A percentile compares a stretch with the other conserved stretches of the same genome.
These are phyloP conservation scores for Funneliformis caledonium DNA, from an alignment of 371 early-diverging fungal genomes.

Conservation along the genomic window DNA sequence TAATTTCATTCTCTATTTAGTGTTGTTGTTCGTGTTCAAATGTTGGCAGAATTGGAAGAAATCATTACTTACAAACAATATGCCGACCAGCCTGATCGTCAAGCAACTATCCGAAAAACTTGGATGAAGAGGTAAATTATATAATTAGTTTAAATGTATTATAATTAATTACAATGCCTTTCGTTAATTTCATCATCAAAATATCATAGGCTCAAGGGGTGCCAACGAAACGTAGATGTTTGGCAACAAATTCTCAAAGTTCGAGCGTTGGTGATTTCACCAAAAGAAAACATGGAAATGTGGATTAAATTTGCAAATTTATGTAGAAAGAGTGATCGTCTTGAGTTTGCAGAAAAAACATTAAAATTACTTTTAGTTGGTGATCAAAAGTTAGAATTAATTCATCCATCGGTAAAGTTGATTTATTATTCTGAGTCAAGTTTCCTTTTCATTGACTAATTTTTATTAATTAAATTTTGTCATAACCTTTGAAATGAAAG, in stretches of 20 bases:
- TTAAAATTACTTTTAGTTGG: slow-evolving; percentile 69
- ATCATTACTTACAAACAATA: slow-evolving; percentile 88
- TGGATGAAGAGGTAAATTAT: slow-evolving; percentile 75
- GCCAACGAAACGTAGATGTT: slow-evolving; percentile 93
- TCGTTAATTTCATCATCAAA: not conserved
- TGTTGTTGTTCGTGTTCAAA: slow-evolving; percentile 90
- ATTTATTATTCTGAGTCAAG: not conserved
- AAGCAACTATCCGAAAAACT: slow-evolving; percentile 78
- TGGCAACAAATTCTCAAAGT: slow-evolving; percentile 95
- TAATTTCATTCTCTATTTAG: slow-evolving; percentile 40
- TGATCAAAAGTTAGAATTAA: slow-evolving; percentile 34
- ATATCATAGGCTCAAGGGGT: slow-evolving; percentile 73
- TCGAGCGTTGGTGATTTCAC: slow-evolving; percentile 86
- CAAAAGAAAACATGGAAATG: slow-evolving; percentile 91
- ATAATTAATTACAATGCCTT: not conserved
- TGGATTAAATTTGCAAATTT: slow-evolving; percentile 96
- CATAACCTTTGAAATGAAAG: not conserved
- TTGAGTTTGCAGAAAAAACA: slow-evolving; percentile 83
- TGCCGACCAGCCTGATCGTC: slow-evolving; percentile 81
- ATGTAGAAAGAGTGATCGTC: slow-evolving; percentile 89
- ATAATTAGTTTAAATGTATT: not conserved
- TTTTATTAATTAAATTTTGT: not conserved
- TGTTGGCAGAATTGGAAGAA: slow-evolving; percentile 97
- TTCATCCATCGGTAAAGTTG: slow-evolving; percentile 30
- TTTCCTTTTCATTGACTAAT: not conserved